Percentiles rank a stretch among this genome's conserved stretches.
These are phyloP conservation scores for Xylaria palmicola DNA, from an alignment of 495 filamentous ascomycete species.

Conservation along the genomic window DNA sequence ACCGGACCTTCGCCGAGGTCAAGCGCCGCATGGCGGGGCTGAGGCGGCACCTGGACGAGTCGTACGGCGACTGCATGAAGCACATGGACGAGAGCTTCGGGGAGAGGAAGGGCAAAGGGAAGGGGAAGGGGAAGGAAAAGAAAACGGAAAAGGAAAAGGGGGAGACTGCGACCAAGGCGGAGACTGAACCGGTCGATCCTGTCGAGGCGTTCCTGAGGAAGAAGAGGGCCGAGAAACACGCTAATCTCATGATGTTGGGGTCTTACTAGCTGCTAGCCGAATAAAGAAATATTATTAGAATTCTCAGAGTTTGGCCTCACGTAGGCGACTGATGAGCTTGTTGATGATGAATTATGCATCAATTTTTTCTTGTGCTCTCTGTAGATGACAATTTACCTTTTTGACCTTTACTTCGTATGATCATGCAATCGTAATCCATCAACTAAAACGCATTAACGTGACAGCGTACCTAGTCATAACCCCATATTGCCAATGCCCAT, in stretches of 20 bases:
- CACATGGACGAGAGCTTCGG: background rate
- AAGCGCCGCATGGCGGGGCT: slow-evolving; percentile 1
- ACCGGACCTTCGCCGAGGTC: background rate
- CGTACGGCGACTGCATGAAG: background rate
- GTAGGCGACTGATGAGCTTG: no score
- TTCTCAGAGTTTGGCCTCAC: no score
- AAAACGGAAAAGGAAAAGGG: background rate
- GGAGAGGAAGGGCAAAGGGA: background rate
- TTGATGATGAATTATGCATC: no score
- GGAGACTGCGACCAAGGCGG: background rate
- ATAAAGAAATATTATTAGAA: background rate
- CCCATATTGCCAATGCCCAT: background rate
- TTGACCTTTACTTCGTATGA: background rate
- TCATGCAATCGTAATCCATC: background rate
- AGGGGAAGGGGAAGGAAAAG: background rate
- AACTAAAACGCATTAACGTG: no score
- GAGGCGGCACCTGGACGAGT: background rate
- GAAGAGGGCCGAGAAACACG: slow-evolving; percentile 9
- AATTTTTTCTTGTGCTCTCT: background rate
- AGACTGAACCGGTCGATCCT: background rate
- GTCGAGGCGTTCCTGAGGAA: slow-evolving; percentile 1
- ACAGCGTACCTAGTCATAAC: background rate
- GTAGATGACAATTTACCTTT: background rate
- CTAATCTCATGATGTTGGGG: slow-evolving; percentile 16
- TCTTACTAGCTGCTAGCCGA: background rate